Evolutionary conservation across 441 rosid genomes (phyloP).

Genomic region (Melastoma candidum): DNA sequence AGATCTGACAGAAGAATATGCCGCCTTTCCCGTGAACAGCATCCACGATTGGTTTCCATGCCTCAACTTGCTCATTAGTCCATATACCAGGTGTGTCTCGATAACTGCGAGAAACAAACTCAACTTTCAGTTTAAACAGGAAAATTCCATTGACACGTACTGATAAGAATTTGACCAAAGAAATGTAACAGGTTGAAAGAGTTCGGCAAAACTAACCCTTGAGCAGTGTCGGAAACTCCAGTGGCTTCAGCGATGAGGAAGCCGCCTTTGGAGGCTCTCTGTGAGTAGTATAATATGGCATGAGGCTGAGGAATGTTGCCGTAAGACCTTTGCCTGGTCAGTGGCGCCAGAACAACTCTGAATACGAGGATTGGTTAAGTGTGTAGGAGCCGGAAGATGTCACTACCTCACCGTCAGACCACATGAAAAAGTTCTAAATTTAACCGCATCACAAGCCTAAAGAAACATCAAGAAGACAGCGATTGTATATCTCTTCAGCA

Average conservation of each 20-base stretch:
- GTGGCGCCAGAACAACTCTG: conserved; percentile 10
- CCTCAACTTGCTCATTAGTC: conserved; percentile 9
- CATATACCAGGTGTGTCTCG: conserved; percentile 8
- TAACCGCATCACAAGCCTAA: no score
- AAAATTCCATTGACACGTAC: not conserved
- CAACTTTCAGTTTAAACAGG: not conserved
- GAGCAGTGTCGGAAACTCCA: not conserved
- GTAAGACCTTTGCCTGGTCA: conserved; percentile 12
- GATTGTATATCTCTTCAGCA: no score
- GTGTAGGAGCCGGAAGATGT: no score
- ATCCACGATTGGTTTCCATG: conserved; percentile 12
- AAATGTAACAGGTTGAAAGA: not conserved
- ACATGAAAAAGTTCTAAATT: no score
- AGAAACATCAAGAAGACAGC: no score
- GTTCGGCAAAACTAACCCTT: not conserved
- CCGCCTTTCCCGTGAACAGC: conserved; percentile 12
- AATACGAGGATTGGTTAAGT: no score
- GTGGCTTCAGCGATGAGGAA: conserved; percentile 11
- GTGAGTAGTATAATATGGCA: conserved; percentile 5
- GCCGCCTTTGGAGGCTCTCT: conserved; percentile 6
- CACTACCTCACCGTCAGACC: no score
- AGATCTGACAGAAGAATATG: conserved; percentile 8
- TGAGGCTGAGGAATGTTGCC: conserved; percentile 4
- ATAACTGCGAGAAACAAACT: not conserved
- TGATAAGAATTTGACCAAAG: not conserved